Conservation (phyloP, 371 early-diverging fungal genomes). For the Synchytrium microbalum region DNA sequence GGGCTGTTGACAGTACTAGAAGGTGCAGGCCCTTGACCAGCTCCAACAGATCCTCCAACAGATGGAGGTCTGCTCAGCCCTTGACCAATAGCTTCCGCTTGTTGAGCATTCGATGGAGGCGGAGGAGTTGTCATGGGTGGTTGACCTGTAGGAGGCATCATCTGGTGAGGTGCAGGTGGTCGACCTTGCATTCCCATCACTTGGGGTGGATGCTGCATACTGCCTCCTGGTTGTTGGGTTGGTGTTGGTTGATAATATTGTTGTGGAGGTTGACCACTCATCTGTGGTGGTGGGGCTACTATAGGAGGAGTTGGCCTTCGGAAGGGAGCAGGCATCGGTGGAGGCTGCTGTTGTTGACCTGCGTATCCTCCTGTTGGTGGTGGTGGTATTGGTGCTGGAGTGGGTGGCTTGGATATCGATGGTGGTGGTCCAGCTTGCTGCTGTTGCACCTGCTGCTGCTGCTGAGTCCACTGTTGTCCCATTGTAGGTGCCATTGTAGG, state of each 20-base stretch:
- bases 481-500: conserved; percentile 1
- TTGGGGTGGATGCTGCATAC: background rate
- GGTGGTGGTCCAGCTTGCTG: background rate
- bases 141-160: no score
- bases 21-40: background rate
- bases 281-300: background rate
- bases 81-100: no score
- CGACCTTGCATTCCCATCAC: background rate
- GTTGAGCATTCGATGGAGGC: no score
- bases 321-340: background rate
- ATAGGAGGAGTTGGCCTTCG: background rate
- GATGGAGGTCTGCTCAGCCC: no score
- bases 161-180: no score
- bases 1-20: background rate
- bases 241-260: no score
- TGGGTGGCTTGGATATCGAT: conserved; percentile 1
- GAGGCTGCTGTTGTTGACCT: background rate
- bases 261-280: no score
- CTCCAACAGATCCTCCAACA: background rate
- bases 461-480: background rate
- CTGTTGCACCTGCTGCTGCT: background rate
- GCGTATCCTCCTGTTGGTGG: conserved; percentile 1
- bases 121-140: no score
- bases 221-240: background rate
- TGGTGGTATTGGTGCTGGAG: conserved; percentile 2